Evolutionary conservation across 2,329 filamentous ascomycete species (phyloP).

Genomic region (Cladosporium cucumerinum): DNA sequence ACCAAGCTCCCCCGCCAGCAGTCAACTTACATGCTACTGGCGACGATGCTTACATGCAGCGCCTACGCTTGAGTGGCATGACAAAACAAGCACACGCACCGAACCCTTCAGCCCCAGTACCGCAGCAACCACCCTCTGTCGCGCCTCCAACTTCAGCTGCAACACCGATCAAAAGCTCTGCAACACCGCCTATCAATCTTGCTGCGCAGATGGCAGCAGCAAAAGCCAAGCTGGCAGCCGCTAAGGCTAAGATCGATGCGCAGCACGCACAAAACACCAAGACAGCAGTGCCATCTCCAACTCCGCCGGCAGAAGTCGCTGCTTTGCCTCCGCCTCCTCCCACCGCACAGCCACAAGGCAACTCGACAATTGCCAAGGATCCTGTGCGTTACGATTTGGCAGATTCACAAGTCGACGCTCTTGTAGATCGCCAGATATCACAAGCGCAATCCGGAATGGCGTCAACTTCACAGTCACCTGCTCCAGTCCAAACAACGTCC

Average conservation of each 20-base stretch:
- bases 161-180: neutral
- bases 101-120: conserved; percentile 24
- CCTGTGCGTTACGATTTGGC: conserved; percentile 69
- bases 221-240: conserved; percentile 25
- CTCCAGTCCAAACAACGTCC: conserved; percentile 50
- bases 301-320: conserved; percentile 15
- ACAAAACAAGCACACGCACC: neutral
- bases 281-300: conserved; percentile 11
- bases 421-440: conserved; percentile 47
- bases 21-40: conserved; percentile 55
- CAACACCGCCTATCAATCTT: neutral
- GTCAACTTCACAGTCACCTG: neutral
- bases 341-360: conserved; percentile 13
- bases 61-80: conserved; percentile 53
- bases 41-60: conserved; percentile 66
- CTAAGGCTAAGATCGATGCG: conserved; percentile 25
- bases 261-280: conserved; percentile 8
- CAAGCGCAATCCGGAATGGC: neutral
- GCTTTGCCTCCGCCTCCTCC: conserved; percentile 22
- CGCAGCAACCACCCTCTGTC: conserved; percentile 31
- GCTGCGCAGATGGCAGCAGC: conserved; percentile 24
- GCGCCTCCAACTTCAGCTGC: conserved; percentile 21
- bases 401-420: conserved; percentile 45
- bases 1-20: conserved; percentile 43
- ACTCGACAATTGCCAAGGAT: conserved; percentile 70